Evolutionary conservation across 2,329 filamentous ascomycete species (phyloP), one percentile per base, ranked within the genome.

Genomic region (Rasamsonia emersonii): DNA sequence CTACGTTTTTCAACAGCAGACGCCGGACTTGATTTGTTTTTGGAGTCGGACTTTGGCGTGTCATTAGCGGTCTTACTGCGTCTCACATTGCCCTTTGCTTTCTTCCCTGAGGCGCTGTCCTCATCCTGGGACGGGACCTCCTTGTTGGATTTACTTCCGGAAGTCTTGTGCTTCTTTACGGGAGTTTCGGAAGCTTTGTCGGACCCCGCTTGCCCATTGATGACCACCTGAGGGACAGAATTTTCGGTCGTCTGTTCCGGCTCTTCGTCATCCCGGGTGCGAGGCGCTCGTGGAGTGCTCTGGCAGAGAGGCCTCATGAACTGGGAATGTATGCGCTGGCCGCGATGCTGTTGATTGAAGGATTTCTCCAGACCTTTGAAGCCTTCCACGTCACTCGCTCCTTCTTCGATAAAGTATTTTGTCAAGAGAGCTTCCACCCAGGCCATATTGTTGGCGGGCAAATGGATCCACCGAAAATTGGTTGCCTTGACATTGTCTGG

Each of bases 401-500:
- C 73, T 21, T 73, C 70, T 48, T 80, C 76, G 19, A 79, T 71
- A 42, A 79, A 79, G 5, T 67, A 67, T 41, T 79, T 79, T 1
- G 74, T 73, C n/a, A 79, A 54, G 2, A 80, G 56, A 0, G 73
- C 68, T 51, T 79, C 75, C 4, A 74, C 68, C 76, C 76, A 80
- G 1, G 70, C 67, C 53, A 58, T 55, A 15, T 71, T 71, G 40
- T 71, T 71, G 3, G 67, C 67, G 4, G 68, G 68, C 4, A 71
- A 51, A 51, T 71, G 68, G 30, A 71, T 70, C 68, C 68, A 71
- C 13, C 67, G 56, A 32, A 71, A 71, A 24, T 65, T 58, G 4
- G 65, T 65, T 24, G 59, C 58, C 40, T 67, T 64, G 36, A 63
- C 61, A 30, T 67, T 61, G 28, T 58, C 62, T 2, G 65, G 61